Evolutionary conservation across 257 asterid genomes (phyloP).

Genomic region (Cinchona pubescens): DNA sequence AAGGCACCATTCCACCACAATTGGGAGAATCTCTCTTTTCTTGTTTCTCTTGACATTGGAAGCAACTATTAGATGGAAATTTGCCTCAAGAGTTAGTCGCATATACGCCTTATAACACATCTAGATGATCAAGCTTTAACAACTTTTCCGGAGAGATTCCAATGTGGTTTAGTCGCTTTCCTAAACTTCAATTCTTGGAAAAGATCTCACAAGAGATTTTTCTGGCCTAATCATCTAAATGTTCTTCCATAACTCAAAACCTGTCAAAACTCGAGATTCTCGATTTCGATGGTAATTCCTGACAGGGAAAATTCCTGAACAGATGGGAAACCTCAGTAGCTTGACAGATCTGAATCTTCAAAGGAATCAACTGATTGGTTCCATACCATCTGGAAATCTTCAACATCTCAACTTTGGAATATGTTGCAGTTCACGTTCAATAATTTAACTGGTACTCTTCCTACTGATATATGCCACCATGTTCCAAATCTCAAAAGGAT

Average conservation of each 20-base stretch:
- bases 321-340: slow-evolving; percentile 18
- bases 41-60: slow-evolving; percentile 22
- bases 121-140: neutral
- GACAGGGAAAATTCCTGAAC: slow-evolving; percentile 26
- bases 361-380: slow-evolving; percentile 4
- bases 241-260: slow-evolving; percentile 21
- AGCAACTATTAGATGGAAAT: slow-evolving; percentile 25
- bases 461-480: neutral
- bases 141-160: slow-evolving; percentile 1
- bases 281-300: slow-evolving; percentile 8
- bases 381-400: slow-evolving; percentile 11
- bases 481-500: neutral
- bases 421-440: neutral
- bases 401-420: slow-evolving; percentile 8
- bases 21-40: slow-evolving; percentile 20
- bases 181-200: neutral
- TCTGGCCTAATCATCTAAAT: neutral
- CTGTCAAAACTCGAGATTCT: slow-evolving; percentile 7
- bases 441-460: slow-evolving; percentile 11
- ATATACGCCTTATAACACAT: slow-evolving; percentile 8
- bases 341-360: neutral
- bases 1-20: neutral
- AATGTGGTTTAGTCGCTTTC: slow-evolving; percentile 3
- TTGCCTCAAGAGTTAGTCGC: slow-evolving; percentile 8
- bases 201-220: neutral